A percentile compares a stretch with the other conserved stretches of the same genome.
phyloP scores from a whole-genome alignment of 2,329 filamentous ascomycete species.

The Cercospora nicotianae region DNA sequence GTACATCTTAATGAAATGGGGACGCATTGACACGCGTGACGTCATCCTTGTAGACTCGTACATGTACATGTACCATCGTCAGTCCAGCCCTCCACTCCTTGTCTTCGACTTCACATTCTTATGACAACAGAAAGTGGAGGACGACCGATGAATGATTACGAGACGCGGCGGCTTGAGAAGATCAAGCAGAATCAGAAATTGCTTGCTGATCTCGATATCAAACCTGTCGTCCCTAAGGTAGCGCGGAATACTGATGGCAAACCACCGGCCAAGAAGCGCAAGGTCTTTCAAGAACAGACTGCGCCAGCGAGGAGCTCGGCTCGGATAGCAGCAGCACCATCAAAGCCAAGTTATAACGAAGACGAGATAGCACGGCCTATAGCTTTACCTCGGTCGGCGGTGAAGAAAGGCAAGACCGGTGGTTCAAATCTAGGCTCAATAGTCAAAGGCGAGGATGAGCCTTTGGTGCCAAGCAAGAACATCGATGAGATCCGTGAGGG shows the following conservation, averaged over 20 bases:
- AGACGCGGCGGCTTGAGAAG: constrained; percentile 49
- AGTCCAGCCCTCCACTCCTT: not conserved
- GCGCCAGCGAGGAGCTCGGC: constrained; percentile 50
- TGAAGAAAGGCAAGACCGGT: constrained; percentile 14
- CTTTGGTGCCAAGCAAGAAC: constrained; percentile 34
- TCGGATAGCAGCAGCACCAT: constrained; percentile 47
- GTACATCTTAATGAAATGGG: not conserved
- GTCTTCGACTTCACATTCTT: not conserved
- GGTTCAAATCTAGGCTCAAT: constrained; percentile 12
- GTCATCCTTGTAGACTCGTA: not conserved
- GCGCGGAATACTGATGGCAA: constrained; percentile 25
- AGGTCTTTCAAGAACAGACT: constrained; percentile 32
- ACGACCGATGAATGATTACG: constrained; percentile 46
- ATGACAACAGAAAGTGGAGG: not conserved
- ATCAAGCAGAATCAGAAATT: constrained; percentile 53
- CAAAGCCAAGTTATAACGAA: constrained; percentile 43
- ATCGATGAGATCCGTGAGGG: constrained; percentile 39
- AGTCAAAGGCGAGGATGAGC: constrained; percentile 18
- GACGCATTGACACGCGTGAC: constrained; percentile 1
- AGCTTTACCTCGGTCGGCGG: constrained; percentile 26
- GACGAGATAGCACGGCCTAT: constrained; percentile 36
- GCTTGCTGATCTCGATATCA: constrained; percentile 50
- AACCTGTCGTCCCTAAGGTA: constrained; percentile 27
- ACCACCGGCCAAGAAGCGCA: constrained; percentile 45
- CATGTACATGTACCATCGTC: not conserved